Conservation (phyloP, 106 monocot species). For the Allium fistulosum region DNA sequence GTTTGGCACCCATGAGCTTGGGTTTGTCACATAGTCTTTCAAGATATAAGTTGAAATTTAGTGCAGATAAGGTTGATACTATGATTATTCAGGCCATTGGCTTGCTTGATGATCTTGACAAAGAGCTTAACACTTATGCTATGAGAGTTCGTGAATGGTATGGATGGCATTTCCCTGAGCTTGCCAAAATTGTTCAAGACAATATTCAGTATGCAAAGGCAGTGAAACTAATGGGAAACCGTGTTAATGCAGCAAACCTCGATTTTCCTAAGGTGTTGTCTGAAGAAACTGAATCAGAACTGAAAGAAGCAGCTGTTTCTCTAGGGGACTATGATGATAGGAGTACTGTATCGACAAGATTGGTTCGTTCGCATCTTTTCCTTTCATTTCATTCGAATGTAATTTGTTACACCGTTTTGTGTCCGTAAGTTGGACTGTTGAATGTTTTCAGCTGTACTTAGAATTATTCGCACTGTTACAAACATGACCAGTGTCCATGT, state of each 20-base stretch:
- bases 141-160: slow-evolving; percentile 99
- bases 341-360: no score
- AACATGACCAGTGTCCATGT: no score
- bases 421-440: no score
- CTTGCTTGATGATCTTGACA: slow-evolving; percentile 91
- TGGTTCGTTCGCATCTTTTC: no score
- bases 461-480: no score
- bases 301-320: slow-evolving; percentile 72
- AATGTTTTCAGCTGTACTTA: no score
- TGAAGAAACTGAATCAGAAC: slow-evolving; percentile 68
- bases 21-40: slow-evolving; percentile 93
- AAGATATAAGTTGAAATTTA: slow-evolving; percentile 95
- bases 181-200: slow-evolving; percentile 76
- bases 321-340: no score
- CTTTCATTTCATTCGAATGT: no score
- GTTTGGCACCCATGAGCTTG: slow-evolving; percentile 92
- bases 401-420: no score
- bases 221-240: slow-evolving; percentile 89
- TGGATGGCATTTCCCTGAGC: slow-evolving; percentile 98
- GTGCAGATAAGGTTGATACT: slow-evolving; percentile 98
- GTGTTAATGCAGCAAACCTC: slow-evolving; percentile 59
- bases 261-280: slow-evolving; percentile 86
- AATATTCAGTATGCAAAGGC: slow-evolving; percentile 88
- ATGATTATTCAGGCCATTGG: slow-evolving; percentile 98
- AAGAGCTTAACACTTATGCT: slow-evolving; percentile 87